Base-by-base conservation (phyloP, 164 flowering plant species). In the Macadamia tetraphylla region DNA sequence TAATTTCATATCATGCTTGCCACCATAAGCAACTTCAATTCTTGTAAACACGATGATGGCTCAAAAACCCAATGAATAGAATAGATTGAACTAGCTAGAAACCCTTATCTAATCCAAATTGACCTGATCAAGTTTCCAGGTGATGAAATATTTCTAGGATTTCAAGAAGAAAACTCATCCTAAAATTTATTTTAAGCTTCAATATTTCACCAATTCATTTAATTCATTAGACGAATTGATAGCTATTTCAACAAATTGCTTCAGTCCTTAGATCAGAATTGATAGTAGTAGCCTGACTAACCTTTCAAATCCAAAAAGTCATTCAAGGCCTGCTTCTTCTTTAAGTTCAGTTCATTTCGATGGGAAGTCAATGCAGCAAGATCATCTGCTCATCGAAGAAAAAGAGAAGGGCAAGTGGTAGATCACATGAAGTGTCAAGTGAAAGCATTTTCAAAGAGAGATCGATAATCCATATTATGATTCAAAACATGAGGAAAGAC, bases 301-400 rank as follows among this genome's bases (percentile, higher is more conserved):
- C 89, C 89, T 83, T 82, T 85, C 77, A 83, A 67, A 77, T 83
- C 84, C 60, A 85, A 75, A 43, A 79, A 75, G 5, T 85, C 87
- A 71, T 79, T 77, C 60, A 85, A 76, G 31, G 77, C 66, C 70
- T 77, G 72, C 70, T 77, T 80, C 76, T 87, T 76, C 71, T 78
- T 77, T 9, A 32, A 49, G 71, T 77, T 82, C 80, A 83, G 60
- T 48, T 80, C 73, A 40, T 65, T 79, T 29, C 80, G 65, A 60
- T 55, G 31, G 62, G 66, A 65, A 59, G 60, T 73, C 9, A 80
- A 64, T 29, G 51, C 62, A 44, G 76, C 72, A 63, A 83, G 77
- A 58, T 82, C 80, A 73, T 78, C 89, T 83, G 84, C 67, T 31
- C 51, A 65, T 31, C 52, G 18, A 15, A 62, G 8, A 29, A n/a